Evolutionary conservation across 352 stramenopile genomes (phyloP).

Genomic region (Globisporangium echinulatum): DNA sequence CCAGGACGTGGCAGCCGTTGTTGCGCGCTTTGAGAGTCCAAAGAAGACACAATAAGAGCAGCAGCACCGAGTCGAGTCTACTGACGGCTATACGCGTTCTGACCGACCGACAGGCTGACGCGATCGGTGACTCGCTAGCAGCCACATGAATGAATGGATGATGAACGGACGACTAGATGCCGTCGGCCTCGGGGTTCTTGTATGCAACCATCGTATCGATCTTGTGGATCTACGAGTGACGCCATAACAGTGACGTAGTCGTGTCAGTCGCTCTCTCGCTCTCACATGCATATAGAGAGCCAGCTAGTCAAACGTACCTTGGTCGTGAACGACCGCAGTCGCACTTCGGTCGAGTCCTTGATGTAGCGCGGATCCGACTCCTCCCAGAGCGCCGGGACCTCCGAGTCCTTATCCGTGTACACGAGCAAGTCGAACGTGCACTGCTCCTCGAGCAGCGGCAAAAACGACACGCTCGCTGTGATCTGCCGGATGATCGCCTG

Average conservation of each 20-base stretch:
- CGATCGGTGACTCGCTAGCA: no score
- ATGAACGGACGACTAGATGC: constrained; percentile 31
- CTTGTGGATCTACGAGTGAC: constrained; percentile 89
- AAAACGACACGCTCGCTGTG: constrained; percentile 97
- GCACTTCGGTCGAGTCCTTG: constrained; percentile 96
- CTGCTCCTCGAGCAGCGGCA: constrained; percentile 96
- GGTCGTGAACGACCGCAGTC: constrained; percentile 96
- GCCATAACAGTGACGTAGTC: constrained; percentile 9
- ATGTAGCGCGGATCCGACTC: constrained; percentile 98
- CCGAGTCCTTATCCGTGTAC: constrained; percentile 96
- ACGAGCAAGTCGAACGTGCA: constrained; percentile 99
- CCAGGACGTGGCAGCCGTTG: constrained; percentile 54
- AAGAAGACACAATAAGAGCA: constrained; percentile 52
- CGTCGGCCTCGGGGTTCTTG: constrained; percentile 85
- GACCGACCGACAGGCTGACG: no score
- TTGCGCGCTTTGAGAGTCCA: constrained; percentile 61
- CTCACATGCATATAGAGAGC: no score
- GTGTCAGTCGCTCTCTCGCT: not conserved
- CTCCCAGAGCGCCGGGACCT: constrained; percentile 95
- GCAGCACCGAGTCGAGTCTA: no score
- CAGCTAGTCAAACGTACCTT: constrained; percentile 58
- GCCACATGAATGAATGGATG: constrained; percentile 17
- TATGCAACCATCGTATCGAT: constrained; percentile 98
- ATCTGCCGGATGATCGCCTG: constrained; percentile 99
- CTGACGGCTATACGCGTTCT: no score